Percentiles rank a stretch among this genome's conserved stretches.
These are phyloP conservation scores for Hemisphaericaspora xylanilytica DNA, from an alignment of 1,139 yeast genomes.

Conservation along the genomic window DNA sequence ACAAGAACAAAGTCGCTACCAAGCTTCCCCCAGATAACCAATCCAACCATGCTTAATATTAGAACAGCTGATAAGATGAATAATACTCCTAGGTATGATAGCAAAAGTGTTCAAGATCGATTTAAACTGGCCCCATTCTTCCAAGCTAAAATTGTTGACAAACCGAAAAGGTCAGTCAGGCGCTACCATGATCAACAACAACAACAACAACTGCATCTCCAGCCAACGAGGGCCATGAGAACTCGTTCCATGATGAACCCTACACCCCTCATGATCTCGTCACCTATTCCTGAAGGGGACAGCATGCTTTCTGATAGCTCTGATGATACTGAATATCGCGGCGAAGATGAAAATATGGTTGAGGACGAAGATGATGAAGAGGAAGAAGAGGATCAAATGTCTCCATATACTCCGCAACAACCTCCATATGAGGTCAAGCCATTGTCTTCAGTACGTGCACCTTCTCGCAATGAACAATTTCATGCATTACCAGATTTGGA, in stretches of 20 bases:
- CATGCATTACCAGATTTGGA: slow-evolving; percentile 46
- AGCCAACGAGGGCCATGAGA: slow-evolving; percentile 34
- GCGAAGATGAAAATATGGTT: slow-evolving; percentile 15
- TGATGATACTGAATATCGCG: slow-evolving; percentile 37
- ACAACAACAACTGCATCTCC: slow-evolving; percentile 1
- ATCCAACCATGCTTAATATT: slow-evolving; percentile 40
- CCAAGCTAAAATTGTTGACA: slow-evolving; percentile 39
- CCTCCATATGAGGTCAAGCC: slow-evolving; percentile 27
- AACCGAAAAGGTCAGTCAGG: slow-evolving; percentile 19
- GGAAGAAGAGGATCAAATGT: slow-evolving; percentile 24
- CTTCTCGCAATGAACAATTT: slow-evolving; percentile 18
- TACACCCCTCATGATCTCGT: slow-evolving; percentile 31
- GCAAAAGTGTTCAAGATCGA: slow-evolving; percentile 44
- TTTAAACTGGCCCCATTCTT: slow-evolving; percentile 50
- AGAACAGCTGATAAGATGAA: slow-evolving; percentile 45
- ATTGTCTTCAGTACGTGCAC: no score
- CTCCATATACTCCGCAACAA: slow-evolving; percentile 46
- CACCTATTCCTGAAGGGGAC: slow-evolving; percentile 45
- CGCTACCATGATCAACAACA: slow-evolving; percentile 4
- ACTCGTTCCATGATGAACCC: slow-evolving; percentile 44
- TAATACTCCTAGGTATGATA: slow-evolving; percentile 38
- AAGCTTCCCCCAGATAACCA: slow-evolving; percentile 40
- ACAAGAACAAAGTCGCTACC: slow-evolving; percentile 67
- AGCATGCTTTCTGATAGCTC: slow-evolving; percentile 32
- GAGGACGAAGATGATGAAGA: slow-evolving; percentile 18